Base-by-base conservation (phyloP, 441 rosid genomes). In the Cnidoscolus chayamansa region DNA sequence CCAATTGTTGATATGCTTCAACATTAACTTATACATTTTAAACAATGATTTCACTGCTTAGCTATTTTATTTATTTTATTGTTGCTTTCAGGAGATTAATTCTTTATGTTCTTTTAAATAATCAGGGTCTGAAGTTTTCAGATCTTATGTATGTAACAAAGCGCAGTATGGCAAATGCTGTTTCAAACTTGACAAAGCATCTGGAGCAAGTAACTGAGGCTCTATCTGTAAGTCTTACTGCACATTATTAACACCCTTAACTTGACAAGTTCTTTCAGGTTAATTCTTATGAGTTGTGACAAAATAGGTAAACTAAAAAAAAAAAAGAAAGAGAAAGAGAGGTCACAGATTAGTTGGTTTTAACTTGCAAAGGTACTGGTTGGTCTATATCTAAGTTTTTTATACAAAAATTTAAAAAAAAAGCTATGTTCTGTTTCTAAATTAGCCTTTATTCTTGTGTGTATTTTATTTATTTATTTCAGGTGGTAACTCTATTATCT, bases 121-220 rank as follows among this genome's bases (percentile, higher is more conserved):
- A 32, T 68, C 58, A 96, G 98, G 98, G 99, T 20, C 71, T 88
- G 65, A 86, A 97, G 49, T 84, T 93, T 78, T 85, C 91, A 54
- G 97, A 96, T 83, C 90, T 96, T 54, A 86, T 89, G 94, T 93
- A 91, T 60, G 84, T 93, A n/a, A 93, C 98, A 0, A 96, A 89
- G 83, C 80, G 79, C n/a, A 86, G 77, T 71, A 91, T 96, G 96
- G 83, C 86, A 13, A 77, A 66, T 80, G 96, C 97, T 69, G 93
- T 91, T 72, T 61, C 89, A 50, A 93, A 86, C 79, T 81, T 93
- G 86, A 86, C 90, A 17, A 91, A 88, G 77, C 92, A 91, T 87
- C 83, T 96, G 85, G 97, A 90, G 32, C 81, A 83, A 15, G 92
- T 93, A 32, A 74, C 92, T 4, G 93, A 89, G 77, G 88, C 97